phyloP scores from a whole-genome alignment of 768 basidiomycete genomes.

The Podaxis sp. region DNA sequence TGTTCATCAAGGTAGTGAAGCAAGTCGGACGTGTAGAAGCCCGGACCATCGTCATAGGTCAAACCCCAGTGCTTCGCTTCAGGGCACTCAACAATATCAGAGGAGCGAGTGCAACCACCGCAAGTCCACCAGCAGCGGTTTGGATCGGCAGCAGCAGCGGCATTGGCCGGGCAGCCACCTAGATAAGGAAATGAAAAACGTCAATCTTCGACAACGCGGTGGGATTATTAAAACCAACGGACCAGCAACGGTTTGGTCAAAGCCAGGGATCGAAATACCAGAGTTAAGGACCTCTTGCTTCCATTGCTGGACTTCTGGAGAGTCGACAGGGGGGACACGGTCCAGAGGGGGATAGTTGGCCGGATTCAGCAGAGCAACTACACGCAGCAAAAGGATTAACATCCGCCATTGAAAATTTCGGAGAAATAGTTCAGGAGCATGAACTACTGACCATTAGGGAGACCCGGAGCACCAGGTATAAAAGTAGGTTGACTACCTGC shows the following conservation, averaged over 20 bases:
- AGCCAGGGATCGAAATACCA: slow-evolving; percentile 58
- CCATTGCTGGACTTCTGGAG: slow-evolving; percentile 69
- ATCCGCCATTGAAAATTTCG: not conserved
- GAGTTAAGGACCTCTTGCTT: slow-evolving; percentile 57
- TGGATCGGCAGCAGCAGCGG: slow-evolving; percentile 50
- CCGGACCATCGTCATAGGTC: slow-evolving; percentile 80
- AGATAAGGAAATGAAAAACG: slow-evolving; percentile 1
- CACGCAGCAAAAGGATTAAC: slow-evolving; percentile 2
- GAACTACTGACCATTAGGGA: slow-evolving; percentile 48
- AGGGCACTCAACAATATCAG: slow-evolving; percentile 78
- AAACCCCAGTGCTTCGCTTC: slow-evolving; percentile 55
- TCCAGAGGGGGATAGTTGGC: slow-evolving; percentile 71
- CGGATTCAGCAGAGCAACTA: slow-evolving; percentile 45
- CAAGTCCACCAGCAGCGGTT: slow-evolving; percentile 82
- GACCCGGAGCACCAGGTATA: slow-evolving; percentile 56
- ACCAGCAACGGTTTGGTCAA: slow-evolving; percentile 44
- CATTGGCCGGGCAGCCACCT: slow-evolving; percentile 65
- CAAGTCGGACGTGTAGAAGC: slow-evolving; percentile 72
- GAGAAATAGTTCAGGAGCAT: not conserved
- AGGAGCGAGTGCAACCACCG: slow-evolving; percentile 62
- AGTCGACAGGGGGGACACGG: slow-evolving; percentile 55
- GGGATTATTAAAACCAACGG: slow-evolving; percentile 18
- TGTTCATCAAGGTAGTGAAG: slow-evolving; percentile 65
- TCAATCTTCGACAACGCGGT: slow-evolving; percentile 7
- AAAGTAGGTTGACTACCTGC: slow-evolving; percentile 52